These are phyloP conservation scores for Xylariaceae sp. DNA, from an alignment of 2,329 filamentous ascomycete genomes.

Conservation along the genomic window DNA sequence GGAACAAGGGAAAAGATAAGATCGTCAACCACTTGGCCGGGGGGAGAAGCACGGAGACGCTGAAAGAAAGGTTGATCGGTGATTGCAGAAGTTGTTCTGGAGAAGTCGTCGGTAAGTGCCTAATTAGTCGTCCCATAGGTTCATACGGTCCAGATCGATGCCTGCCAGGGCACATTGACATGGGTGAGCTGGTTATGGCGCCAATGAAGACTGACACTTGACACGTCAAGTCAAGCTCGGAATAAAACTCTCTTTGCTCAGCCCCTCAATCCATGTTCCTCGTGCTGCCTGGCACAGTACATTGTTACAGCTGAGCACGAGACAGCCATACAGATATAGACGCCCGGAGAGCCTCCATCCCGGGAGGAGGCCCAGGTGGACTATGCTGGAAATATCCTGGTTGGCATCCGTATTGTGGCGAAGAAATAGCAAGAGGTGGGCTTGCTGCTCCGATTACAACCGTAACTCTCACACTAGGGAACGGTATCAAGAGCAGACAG, in stretches of 20 bases:
- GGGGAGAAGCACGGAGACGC: slow-evolving; percentile 8
- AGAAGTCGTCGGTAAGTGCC: slow-evolving; percentile 9
- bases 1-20: slow-evolving; percentile 7
- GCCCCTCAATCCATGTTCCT: slow-evolving; percentile 13
- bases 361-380: neutral
- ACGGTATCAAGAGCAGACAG: neutral
- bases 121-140: slow-evolving; percentile 8
- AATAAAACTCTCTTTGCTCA: slow-evolving; percentile 20
- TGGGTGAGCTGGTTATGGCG: slow-evolving; percentile 16
- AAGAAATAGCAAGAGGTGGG: neutral
- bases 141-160: slow-evolving; percentile 18
- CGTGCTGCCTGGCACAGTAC: slow-evolving; percentile 12
- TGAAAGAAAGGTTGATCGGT: slow-evolving; percentile 4
- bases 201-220: slow-evolving; percentile 17
- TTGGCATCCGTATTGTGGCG: neutral
- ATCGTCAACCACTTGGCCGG: slow-evolving; percentile 11
- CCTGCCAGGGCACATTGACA: slow-evolving; percentile 13
- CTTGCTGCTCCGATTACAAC: neutral
- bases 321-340: neutral
- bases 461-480: neutral
- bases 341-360: neutral
- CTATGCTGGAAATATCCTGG: neutral
- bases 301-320: neutral
- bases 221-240: slow-evolving; percentile 20
- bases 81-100: neutral